Evolutionary conservation across 1,139 yeast genomes (phyloP).

Genomic region (Suhomyces terraborum): DNA sequence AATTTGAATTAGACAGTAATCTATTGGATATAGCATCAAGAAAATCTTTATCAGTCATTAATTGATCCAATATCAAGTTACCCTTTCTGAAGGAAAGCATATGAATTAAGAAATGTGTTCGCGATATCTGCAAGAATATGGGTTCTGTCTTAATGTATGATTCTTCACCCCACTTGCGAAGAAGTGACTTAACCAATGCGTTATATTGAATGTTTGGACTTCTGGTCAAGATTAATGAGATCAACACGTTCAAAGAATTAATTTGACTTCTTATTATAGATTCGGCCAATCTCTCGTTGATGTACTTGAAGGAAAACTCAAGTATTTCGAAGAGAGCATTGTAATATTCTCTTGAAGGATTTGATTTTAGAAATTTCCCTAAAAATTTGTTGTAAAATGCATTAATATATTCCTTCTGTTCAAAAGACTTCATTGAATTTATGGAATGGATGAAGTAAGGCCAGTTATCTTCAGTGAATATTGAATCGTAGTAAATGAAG

Average conservation of each 20-base stretch:
- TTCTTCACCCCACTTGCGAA: constrained; percentile 36
- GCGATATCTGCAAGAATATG: constrained; percentile 33
- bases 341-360: background rate
- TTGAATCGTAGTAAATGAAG: constrained; percentile 25
- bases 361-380: background rate
- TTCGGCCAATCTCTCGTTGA: constrained; percentile 25
- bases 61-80: constrained; percentile 17
- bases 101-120: constrained; percentile 38
- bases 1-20: constrained; percentile 44
- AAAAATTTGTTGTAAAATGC: constrained; percentile 15
- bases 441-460: constrained; percentile 20
- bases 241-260: constrained; percentile 19
- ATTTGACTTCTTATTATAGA: constrained; percentile 19
- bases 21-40: constrained; percentile 47
- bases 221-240: constrained; percentile 18
- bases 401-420: constrained; percentile 24
- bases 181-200: constrained; percentile 15
- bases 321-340: constrained; percentile 3
- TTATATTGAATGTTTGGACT: constrained; percentile 5
- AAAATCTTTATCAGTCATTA: constrained; percentile 34
- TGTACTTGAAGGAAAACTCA: constrained; percentile 7
- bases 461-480: constrained; percentile 28
- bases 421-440: constrained; percentile 29
- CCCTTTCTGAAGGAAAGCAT: constrained; percentile 26
- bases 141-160: constrained; percentile 34